Conservation (phyloP, 805 yeast genomes). For the Candida schatavii region DNA sequence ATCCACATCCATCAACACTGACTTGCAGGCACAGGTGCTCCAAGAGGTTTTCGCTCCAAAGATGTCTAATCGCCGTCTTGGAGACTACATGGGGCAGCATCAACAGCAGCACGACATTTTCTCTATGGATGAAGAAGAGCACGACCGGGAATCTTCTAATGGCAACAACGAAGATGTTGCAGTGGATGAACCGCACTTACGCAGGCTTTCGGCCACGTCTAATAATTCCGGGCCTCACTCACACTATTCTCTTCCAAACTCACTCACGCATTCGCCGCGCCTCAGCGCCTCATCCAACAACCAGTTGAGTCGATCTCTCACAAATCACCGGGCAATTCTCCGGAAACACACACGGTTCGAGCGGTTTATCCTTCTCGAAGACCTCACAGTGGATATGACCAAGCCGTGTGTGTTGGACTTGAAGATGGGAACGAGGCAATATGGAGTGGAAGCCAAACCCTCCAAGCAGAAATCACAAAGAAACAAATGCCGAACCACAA, state of each 20-base stretch:
- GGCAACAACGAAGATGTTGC: constrained; percentile 3
- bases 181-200: constrained; percentile 9
- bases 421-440: constrained; percentile 98
- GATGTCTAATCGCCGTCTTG: constrained; percentile 4
- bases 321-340: constrained; percentile 15
- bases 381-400: constrained; percentile 76
- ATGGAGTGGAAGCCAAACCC: constrained; percentile 85
- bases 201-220: constrained; percentile 8
- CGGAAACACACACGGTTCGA: constrained; percentile 59
- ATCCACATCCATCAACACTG: constrained; percentile 35
- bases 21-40: constrained; percentile 36
- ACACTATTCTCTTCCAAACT: background rate
- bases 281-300: background rate
- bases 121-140: constrained; percentile 44
- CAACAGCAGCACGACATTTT: constrained; percentile 34
- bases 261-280: background rate
- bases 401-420: constrained; percentile 91
- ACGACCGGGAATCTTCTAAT: background rate
- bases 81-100: background rate
- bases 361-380: constrained; percentile 84
- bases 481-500: constrained; percentile 75
- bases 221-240: background rate
- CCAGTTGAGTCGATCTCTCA: background rate
- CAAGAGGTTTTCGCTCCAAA: constrained; percentile 36
- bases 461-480: constrained; percentile 77